phyloP scores from a whole-genome alignment of 202 grass and related monocot genomes.

The Cymbopogon flexuosus region DNA sequence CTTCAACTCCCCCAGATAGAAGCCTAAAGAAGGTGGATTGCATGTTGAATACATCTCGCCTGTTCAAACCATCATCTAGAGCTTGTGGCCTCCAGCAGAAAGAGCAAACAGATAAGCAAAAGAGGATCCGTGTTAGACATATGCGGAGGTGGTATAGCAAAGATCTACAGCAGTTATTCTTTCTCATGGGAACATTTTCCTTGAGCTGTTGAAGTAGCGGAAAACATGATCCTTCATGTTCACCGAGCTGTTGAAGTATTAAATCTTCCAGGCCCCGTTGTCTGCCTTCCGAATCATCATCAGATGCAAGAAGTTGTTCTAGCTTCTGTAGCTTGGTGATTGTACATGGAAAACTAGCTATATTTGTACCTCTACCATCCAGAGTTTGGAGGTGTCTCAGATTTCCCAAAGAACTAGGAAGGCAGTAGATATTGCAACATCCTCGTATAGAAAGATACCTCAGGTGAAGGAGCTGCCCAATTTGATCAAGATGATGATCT shows the following conservation, averaged over 20 bases:
- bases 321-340: slow-evolving; percentile 25
- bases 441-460: slow-evolving; percentile 14
- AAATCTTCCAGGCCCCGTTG: not conserved
- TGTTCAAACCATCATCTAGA: not conserved
- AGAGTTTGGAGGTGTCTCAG: not conserved
- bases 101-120: too few species aligned
- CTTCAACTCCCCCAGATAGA: not conserved
- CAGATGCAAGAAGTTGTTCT: slow-evolving; percentile 22
- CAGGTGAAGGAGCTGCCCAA: not conserved
- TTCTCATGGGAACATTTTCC: too few species aligned
- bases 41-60: not conserved
- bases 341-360: not conserved
- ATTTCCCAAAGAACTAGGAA: not conserved
- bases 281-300: not conserved
- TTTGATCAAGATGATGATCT: not conserved
- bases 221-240: not conserved
- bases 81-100: not conserved
- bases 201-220: too few species aligned
- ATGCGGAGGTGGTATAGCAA: too few species aligned
- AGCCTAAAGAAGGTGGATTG: not conserved
- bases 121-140: too few species aligned
- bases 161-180: too few species aligned
- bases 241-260: not conserved
- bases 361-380: slow-evolving; percentile 21
- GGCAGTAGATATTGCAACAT: not conserved